Evolutionary conservation across 495 filamentous ascomycete species (phyloP).

Genomic region (Penicillium atrosanguineum): DNA sequence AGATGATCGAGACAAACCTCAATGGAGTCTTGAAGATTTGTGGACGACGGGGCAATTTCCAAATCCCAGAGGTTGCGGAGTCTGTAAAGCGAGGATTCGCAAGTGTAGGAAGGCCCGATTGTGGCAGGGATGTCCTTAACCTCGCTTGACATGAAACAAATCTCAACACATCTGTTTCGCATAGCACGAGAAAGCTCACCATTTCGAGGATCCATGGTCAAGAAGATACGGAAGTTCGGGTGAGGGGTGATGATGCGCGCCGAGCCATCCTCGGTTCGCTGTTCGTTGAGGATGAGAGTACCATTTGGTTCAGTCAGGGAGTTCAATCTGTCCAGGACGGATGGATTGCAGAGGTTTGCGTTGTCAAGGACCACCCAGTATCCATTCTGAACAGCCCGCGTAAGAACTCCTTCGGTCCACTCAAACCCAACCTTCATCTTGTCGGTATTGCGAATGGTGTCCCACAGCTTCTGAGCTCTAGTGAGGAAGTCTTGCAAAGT

Average conservation of each 20-base stretch:
- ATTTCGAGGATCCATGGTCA: slow-evolving; percentile 90
- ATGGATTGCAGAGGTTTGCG: slow-evolving; percentile 92
- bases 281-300: slow-evolving; percentile 84
- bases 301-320: slow-evolving; percentile 91
- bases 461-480: slow-evolving; percentile 38
- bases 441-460: slow-evolving; percentile 49
- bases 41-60: slow-evolving; percentile 13
- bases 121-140: slow-evolving; percentile 15
- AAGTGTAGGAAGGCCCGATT: slow-evolving; percentile 37
- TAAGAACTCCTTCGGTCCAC: slow-evolving; percentile 91
- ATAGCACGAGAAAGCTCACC: slow-evolving; percentile 95
- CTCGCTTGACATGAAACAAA: slow-evolving; percentile 60
- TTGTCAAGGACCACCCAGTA: slow-evolving; percentile 95
- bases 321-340: slow-evolving; percentile 91
- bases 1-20: slow-evolving; percentile 56
- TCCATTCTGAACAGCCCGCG: slow-evolving; percentile 80
- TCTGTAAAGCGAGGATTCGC: slow-evolving; percentile 51
- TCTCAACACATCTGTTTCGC: slow-evolving; percentile 91
- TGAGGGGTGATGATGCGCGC: slow-evolving; percentile 79
- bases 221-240: slow-evolving; percentile 84
- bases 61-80: slow-evolving; percentile 46
- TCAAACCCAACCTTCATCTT: slow-evolving; percentile 74
- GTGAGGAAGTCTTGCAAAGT: slow-evolving; percentile 33
- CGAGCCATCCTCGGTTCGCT: slow-evolving; percentile 76
- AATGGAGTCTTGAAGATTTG: slow-evolving; percentile 24